Evolutionary conservation across 495 filamentous ascomycete genomes (phyloP), one percentile per base, ranked within the genome.

Genomic region (Aspergillus ostianus): DNA sequence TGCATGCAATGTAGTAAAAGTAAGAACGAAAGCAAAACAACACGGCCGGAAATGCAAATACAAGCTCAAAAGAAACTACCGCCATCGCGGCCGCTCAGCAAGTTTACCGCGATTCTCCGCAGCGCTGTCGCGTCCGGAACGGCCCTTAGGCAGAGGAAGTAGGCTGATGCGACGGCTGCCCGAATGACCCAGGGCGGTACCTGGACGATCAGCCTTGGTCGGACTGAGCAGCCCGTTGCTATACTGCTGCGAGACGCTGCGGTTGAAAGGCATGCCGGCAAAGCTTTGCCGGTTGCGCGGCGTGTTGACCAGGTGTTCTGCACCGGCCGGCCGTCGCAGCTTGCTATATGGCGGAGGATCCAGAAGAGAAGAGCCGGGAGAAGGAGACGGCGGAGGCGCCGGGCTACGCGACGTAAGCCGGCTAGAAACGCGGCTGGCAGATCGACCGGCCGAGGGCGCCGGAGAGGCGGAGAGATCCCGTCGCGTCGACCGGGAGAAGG

Each of bases 161-260:
- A 83, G 66, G 67, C 82, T 84, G 47, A 68, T 71, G 19, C 82
- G 77, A n/a, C 79, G 75, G 50, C 71, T 78, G 19, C 64, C 65
- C 17, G 76, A 75, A 57, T 78, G 76, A 2, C 77, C 78, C 4
- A 83, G 64, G 6, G 80, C 63, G 0, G 80, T 83, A 0, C 70
- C 77, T 4, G 79, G 80, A 9, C 80, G 73, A 5, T 63, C 51
- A 2, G 67, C 51, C 56, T 77, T 79, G 19, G 68, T 72, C 15
- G 74, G 73, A 47, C 68, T 74, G 15, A 61, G 64, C 9, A 70
- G 67, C 32, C 59, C 61, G 13, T 26, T 46, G 30, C 67, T 58
- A 30, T 71, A 57, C 4, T 67, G 56, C 12, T 70, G 65, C 30
- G 74, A 74, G 13, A 75, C 67, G 44, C 73, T 77, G 56, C 75